Evolutionary conservation across 345 rosid genomes (phyloP).

Genomic region (Lepidium africanum): DNA sequence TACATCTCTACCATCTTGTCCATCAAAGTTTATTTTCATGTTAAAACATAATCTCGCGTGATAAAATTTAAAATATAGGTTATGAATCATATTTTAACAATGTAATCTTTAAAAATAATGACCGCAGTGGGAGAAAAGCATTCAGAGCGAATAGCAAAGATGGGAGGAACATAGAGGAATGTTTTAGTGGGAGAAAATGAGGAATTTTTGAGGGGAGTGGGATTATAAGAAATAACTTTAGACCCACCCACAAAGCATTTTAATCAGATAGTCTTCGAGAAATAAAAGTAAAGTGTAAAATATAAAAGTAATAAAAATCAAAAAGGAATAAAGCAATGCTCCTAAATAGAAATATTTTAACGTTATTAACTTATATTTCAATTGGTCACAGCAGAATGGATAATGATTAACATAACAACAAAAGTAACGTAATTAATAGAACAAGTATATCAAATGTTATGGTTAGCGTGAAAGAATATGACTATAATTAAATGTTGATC

Average conservation of each 20-base stretch:
- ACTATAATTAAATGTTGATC: background rate
- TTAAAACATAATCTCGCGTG: no score
- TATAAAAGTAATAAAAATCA: background rate
- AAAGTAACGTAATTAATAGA: background rate
- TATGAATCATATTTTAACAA: no score
- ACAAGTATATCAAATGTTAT: background rate
- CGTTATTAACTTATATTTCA: background rate
- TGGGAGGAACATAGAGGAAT: slow-evolving; percentile 8
- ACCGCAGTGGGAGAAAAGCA: background rate
- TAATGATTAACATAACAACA: background rate
- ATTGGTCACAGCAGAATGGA: background rate
- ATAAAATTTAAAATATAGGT: no score
- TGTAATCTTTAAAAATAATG: no score
- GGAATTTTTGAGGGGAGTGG: slow-evolving; percentile 9
- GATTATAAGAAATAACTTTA: slow-evolving; percentile 5
- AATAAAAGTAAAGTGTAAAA: background rate
- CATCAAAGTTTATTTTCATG: no score
- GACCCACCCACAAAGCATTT: slow-evolving; percentile 10
- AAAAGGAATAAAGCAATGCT: background rate
- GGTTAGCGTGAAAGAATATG: background rate
- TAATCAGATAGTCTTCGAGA: background rate
- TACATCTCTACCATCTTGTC: no score
- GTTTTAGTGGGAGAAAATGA: slow-evolving; percentile 18
- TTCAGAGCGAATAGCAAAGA: background rate
- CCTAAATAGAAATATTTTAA: background rate